Conservation (phyloP, 2,329 filamentous ascomycete genomes). For the Colletotrichum cuscutae region DNA sequence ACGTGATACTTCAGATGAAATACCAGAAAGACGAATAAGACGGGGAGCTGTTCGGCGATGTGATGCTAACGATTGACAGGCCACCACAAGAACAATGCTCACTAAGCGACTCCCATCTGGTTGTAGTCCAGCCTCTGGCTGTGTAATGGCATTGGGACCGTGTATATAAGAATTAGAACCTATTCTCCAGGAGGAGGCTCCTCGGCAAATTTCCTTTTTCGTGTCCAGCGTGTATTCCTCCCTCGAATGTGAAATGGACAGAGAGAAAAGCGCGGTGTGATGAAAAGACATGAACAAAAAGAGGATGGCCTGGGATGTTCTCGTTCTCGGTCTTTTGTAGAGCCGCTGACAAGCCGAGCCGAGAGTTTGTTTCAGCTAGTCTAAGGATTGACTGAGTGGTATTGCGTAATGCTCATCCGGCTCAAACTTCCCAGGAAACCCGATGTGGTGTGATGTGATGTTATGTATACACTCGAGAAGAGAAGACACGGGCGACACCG, state of each 20-base stretch:
- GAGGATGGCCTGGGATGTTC: neutral
- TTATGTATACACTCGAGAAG: too few relatives aligned
- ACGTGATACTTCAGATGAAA: neutral
- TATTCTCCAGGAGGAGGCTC: conserved; percentile 27
- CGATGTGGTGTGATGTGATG: neutral
- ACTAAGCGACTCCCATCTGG: conserved; percentile 67
- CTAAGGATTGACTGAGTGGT: conserved; percentile 4
- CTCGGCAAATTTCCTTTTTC: conserved; percentile 29
- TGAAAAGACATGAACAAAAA: neutral
- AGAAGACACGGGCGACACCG: neutral
- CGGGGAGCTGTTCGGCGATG: conserved; percentile 35
- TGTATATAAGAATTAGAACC: conserved; percentile 38
- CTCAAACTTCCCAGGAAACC: neutral
- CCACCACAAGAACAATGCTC: conserved; percentile 99
- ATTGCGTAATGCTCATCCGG: conserved; percentile 12
- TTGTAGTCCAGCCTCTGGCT: conserved; percentile 29
- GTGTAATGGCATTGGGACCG: conserved; percentile 34
- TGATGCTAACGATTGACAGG: conserved; percentile 62
- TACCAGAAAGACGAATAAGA: conserved; percentile 15
- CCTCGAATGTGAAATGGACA: neutral
- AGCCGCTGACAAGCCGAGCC: neutral
- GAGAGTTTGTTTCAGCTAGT: conserved; percentile 30
- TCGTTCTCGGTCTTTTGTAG: neutral
- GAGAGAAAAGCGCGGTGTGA: neutral
- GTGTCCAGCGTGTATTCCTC: neutral